phyloP scores from a whole-genome alignment of 2,329 filamentous ascomycete genomes.

The Metarhizium guizhouense region DNA sequence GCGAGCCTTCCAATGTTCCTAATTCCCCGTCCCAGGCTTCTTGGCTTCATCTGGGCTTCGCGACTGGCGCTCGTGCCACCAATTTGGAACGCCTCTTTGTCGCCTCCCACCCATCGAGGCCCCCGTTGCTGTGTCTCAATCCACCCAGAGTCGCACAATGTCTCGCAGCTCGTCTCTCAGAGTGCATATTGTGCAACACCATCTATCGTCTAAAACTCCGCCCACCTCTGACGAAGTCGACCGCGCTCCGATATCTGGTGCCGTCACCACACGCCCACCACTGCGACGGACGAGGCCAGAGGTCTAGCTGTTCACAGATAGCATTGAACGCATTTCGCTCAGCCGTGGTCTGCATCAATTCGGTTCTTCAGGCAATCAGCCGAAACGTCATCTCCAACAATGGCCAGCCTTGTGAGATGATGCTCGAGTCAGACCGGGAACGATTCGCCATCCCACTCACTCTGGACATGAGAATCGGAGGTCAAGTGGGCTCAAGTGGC shows the following conservation, averaged over 20 bases:
- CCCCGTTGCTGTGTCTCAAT: background rate
- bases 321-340: no score
- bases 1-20: background rate
- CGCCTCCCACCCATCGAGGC: background rate
- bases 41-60: background rate
- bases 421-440: constrained; percentile 1
- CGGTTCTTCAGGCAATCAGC: background rate
- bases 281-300: background rate
- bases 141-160: background rate
- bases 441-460: constrained; percentile 1
- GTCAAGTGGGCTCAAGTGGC: constrained; percentile 1
- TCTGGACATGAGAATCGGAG: background rate
- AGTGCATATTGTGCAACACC: background rate
- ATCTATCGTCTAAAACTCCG: background rate
- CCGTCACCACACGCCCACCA: background rate
- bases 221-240: background rate
- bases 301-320: no score
- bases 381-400: background rate
- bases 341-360: background rate
- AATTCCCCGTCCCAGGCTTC: background rate
- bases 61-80: constrained; percentile 2
- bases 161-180: background rate
- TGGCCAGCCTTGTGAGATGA: background rate
- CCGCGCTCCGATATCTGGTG: background rate
- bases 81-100: background rate